A percentile compares a stretch with the other conserved stretches of the same genome.
Evolutionary conservation across 2,329 filamentous ascomycete genomes (phyloP).

Genomic region (Colletotrichum trifolii): DNA sequence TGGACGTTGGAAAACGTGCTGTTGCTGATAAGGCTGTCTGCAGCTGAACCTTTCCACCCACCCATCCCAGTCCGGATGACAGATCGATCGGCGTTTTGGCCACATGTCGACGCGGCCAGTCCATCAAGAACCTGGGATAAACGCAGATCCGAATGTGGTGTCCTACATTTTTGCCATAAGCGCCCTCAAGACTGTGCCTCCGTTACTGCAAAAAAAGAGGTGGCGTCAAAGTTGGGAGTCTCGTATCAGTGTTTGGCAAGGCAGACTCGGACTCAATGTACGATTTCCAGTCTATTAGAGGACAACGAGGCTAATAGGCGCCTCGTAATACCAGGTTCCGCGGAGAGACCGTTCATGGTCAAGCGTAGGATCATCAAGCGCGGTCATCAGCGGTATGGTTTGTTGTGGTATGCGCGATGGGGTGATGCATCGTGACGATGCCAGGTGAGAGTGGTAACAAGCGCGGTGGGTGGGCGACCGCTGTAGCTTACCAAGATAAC

Average conservation of each 20-base stretch:
- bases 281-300: neutral
- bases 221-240: neutral
- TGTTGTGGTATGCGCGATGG: conserved; percentile 27
- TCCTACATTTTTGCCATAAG: neutral
- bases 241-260: conserved; percentile 21
- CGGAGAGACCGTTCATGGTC: conserved; percentile 15
- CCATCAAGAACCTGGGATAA: conserved; percentile 11
- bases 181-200: neutral
- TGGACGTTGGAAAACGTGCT: conserved; percentile 2
- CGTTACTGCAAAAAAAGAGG: neutral
- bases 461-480: neutral
- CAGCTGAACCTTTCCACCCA: conserved; percentile 6
- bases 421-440: neutral
- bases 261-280: conserved; percentile 23
- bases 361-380: neutral
- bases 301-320: conserved; percentile 1
- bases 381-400: conserved; percentile 10
- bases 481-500: too few relatives aligned
- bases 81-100: conserved; percentile 27
- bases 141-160: neutral
- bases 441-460: conserved; percentile 1
- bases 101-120: conserved; percentile 9
- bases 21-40: conserved; percentile 29
- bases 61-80: neutral
- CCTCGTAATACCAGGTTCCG: neutral